Evolutionary conservation across 495 filamentous ascomycete species (phyloP), one percentile per base, ranked within the genome.

Genomic region (Patellaria atrata): DNA sequence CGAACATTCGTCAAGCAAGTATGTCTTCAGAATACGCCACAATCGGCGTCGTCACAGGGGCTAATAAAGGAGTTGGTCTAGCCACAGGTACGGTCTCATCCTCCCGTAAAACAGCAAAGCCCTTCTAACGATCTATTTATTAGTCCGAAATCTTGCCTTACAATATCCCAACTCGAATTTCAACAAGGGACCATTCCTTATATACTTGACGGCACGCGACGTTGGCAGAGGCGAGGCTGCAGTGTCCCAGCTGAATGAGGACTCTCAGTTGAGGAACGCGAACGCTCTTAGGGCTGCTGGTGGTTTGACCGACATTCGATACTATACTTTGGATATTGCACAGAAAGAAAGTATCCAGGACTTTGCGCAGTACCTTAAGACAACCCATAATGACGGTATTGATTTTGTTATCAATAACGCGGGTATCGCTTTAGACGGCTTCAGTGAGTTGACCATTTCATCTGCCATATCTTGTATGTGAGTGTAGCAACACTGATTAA

Each of bases 351-450:
- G 62, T 47, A 59, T 67, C 12, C 17, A 46, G 17, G 41, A 40
- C 1, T 59, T 69, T 35, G 42, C 45, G 8, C 44, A 49, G 1
- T 60, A 60, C 18, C 28, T 68, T 38, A 54, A 60, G 40, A 50
- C 54, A 21, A 51, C 59, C 18, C 62, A 68, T 43, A 51, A 53
- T 7, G 55, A 65, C 14, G 62, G 64, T 1, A 49, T 69, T 19
- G 64, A 69, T 41, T 41, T 67, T 14, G 50, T 66, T 5, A 53
- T 68, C 35, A 68, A 68, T 46, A 68, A 68, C 42, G 65, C 63
- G 0, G 63, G 57, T 2, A 58, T 52, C 22, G 57, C 57, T 1
- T 40, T 57, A 46, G 13, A 53, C 26, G 57, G 57, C 8, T 61
- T 59, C 27, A 43, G 48, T 52, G 12, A n/a, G 48, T n/a, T n/a